A percentile compares a stretch with the other conserved stretches of the same genome.
Conservation (phyloP, 2,329 filamentous ascomycete genomes). For the Pestalotiopsis sp. region DNA sequence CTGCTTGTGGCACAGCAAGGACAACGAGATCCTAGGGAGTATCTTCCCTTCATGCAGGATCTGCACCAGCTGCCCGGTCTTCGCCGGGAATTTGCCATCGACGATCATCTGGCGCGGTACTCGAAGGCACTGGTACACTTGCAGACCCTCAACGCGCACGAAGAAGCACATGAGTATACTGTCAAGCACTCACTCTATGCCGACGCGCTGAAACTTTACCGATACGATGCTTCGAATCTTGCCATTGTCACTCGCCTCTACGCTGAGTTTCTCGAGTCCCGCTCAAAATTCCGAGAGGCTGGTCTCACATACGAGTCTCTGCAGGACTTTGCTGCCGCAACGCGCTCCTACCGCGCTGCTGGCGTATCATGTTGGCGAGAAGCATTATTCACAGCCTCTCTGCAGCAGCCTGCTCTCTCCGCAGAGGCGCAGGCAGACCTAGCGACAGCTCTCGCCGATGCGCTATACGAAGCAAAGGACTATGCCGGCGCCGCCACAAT, state of each 20-base stretch:
- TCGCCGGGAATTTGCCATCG: conserved; percentile 79
- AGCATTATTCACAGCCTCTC: conserved; percentile 76
- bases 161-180: conserved; percentile 76
- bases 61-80: conserved; percentile 73
- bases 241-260: conserved; percentile 74
- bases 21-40: conserved; percentile 92
- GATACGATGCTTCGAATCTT: conserved; percentile 72
- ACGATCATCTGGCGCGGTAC: conserved; percentile 79
- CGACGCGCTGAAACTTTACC: conserved; percentile 76
- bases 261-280: conserved; percentile 72
- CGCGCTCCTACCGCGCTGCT: conserved; percentile 79
- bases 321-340: conserved; percentile 70
- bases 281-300: conserved; percentile 80
- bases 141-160: conserved; percentile 70
- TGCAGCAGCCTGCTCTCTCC: conserved; percentile 62
- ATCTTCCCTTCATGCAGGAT: conserved; percentile 89
- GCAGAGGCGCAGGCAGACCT: conserved; percentile 63
- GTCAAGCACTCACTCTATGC: conserved; percentile 79
- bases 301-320: conserved; percentile 91
- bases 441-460: conserved; percentile 74
- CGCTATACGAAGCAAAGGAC: conserved; percentile 81
- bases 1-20: conserved; percentile 92
- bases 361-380: conserved; percentile 83
- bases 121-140: conserved; percentile 78
- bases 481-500: conserved; percentile 78